Conservation (phyloP, 2,329 filamentous ascomycete genomes). For the Alternaria incomplexa region DNA sequence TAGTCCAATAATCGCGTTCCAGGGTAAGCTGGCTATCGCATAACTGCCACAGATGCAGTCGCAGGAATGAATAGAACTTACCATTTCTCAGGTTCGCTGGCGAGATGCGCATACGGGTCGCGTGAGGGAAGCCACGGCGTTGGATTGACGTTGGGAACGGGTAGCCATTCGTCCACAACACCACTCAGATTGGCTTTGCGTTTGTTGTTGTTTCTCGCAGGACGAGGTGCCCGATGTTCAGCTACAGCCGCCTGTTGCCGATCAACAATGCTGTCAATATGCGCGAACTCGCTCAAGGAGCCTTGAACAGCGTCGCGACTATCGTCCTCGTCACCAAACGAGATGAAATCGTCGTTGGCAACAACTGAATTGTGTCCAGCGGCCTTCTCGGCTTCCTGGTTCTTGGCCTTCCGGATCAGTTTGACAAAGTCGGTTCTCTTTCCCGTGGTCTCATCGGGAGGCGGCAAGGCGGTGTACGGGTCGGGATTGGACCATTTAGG, state of each 20-base stretch:
- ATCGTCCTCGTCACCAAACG: conserved; percentile 63
- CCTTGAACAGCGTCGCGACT: conserved; percentile 21
- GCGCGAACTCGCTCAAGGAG: conserved; percentile 30
- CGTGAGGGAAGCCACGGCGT: conserved; percentile 56
- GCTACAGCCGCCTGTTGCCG: conserved; percentile 14
- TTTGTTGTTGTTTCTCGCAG: conserved; percentile 57
- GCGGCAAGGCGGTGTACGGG: conserved; percentile 86
- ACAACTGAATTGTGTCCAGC: conserved; percentile 57
- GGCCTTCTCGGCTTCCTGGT: conserved; percentile 61
- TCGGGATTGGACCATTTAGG: conserved; percentile 97
- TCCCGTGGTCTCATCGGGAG: conserved; percentile 70
- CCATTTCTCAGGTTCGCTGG: conserved; percentile 58
- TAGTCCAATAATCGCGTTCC: background rate
- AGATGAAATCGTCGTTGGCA: conserved; percentile 82
- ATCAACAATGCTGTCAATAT: conserved; percentile 10
- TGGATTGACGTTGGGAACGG: conserved; percentile 44
- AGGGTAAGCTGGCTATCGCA: background rate
- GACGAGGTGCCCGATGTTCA: conserved; percentile 16
- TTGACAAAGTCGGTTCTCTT: conserved; percentile 90
- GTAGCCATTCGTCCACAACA: conserved; percentile 54
- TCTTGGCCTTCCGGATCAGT: conserved; percentile 86
- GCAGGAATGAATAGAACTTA: background rate
- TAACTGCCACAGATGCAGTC: background rate
- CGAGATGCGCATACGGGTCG: conserved; percentile 61
- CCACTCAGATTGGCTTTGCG: conserved; percentile 64